These are phyloP conservation scores for Acephala macrosclerotiorum DNA, from an alignment of 2,329 filamentous ascomycete genomes.

Conservation along the genomic window DNA sequence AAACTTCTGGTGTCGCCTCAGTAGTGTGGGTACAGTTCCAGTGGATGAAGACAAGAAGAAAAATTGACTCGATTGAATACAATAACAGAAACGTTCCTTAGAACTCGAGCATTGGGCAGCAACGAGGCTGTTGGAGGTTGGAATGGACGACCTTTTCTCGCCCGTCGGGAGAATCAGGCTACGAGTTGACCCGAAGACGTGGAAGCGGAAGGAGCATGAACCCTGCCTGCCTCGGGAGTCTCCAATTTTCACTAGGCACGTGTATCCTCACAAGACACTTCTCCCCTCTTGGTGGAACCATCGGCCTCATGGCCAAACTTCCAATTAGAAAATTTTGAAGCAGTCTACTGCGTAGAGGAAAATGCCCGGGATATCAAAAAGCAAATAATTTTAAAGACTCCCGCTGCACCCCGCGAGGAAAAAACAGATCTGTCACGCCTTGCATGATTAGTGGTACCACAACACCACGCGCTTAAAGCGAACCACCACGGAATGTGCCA, in stretches of 20 bases:
- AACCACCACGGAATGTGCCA: conserved; percentile 15
- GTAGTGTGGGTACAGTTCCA: conserved; percentile 8
- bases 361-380: conserved; percentile 10
- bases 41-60: conserved; percentile 7
- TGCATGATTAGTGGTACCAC: conserved; percentile 22
- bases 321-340: conserved; percentile 20
- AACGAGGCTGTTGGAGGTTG: conserved; percentile 18
- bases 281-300: neutral
- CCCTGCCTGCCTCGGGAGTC: neutral
- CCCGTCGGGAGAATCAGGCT: neutral
- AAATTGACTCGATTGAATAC: conserved; percentile 6
- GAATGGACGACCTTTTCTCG: conserved; percentile 1
- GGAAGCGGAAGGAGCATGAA: too few relatives aligned
- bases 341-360: conserved; percentile 1
- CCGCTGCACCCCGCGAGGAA: conserved; percentile 19
- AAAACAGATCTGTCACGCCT: conserved; percentile 10
- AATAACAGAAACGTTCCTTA: conserved; percentile 1
- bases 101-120: conserved; percentile 22
- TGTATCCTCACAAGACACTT: neutral
- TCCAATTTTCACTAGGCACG: neutral
- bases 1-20: conserved; percentile 7
- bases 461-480: conserved; percentile 7
- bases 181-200: neutral
- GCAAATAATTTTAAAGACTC: conserved; percentile 11
- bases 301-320: neutral